Base-by-base conservation (phyloP, 2,329 filamentous ascomycete species). In the Penicillium polonicum region DNA sequence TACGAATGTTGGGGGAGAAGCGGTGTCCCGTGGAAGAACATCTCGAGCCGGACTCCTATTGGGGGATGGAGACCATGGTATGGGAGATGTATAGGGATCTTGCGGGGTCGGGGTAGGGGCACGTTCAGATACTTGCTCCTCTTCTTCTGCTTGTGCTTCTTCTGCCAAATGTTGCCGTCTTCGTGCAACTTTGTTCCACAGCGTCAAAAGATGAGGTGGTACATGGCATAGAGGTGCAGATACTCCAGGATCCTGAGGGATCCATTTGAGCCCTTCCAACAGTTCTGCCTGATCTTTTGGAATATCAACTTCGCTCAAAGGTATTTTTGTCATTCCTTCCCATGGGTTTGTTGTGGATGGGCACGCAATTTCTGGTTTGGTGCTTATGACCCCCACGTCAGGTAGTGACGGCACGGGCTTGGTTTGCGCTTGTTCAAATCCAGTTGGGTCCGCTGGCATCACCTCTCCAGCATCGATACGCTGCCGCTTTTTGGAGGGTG, bases 201-300 rank as follows among this genome's bases (percentile, higher is more conserved):
- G 55, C n/a, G 61, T 55, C 19, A 78, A 57, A 21, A 77, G 67
- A 17, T 44, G 43, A 49, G 72, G 65, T 2, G 76, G 76, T 29
- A 76, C 73, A 63, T 74, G 67, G 3, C 68, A 71, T 31, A 65
- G 65, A 21, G 70, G 69, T 35, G 57, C 48, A 15, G 55, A 55
- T 15, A 65, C 59, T 15, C 72, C 72, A 2, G 68, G 48, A n/a
- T 61, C 57, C n/a, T 73, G 68, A 38, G 74, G 73, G 51, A 76
- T 63, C 75, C 72, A 75, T 55, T 48, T 59, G 6, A 71, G 59
- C 12, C 74, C 68, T 6, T 79, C 75, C 1, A 88, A 70, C 5
- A 87, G 71, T 9, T 72, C 63, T 43, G 70, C 66, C 63, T 88
- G 85, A 17, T 81, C 75, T 27, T 68, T 72, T 2, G 80, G 76